A percentile compares a stretch with the other conserved stretches of the same genome.
Evolutionary conservation across 306 rosid species (phyloP).

Genomic region (Neltuma alba): DNA sequence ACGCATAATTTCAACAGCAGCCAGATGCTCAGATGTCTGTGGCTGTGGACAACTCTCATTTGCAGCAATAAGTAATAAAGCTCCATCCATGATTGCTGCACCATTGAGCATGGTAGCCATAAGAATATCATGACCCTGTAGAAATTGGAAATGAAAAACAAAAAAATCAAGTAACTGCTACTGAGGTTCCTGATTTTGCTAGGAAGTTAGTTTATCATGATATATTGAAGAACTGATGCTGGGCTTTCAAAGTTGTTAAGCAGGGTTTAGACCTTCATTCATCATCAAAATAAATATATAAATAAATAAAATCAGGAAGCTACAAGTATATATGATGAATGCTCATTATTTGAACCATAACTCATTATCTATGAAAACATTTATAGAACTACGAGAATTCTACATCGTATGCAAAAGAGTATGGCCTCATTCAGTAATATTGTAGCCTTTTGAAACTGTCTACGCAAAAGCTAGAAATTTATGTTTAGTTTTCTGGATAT

Average conservation of each 20-base stretch:
- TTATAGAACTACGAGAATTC: constrained; percentile 7
- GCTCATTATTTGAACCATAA: neutral
- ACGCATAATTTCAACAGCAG: constrained; percentile 98
- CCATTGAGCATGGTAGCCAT: constrained; percentile 99
- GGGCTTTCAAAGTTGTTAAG: neutral
- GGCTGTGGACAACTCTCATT: constrained; percentile 99
- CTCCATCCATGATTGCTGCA: constrained; percentile 99
- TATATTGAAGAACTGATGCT: neutral
- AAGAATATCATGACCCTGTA: constrained; percentile 97
- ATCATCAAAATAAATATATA: neutral
- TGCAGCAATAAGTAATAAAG: constrained; percentile 91
- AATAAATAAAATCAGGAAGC: constrained; percentile 1
- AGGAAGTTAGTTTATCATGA: neutral
- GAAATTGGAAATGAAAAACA: neutral
- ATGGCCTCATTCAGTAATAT: neutral
- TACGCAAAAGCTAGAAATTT: neutral
- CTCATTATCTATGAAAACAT: neutral
- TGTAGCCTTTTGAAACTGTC: neutral
- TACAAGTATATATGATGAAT: constrained; percentile 1
- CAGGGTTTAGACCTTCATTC: neutral
- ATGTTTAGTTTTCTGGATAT: neutral
- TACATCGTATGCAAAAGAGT: neutral
- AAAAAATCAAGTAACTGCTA: neutral
- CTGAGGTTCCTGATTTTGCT: neutral
- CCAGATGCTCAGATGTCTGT: constrained; percentile 97